Base-by-base conservation (phyloP, 805 yeast genomes). In the Yarrowia porcina region DNA sequence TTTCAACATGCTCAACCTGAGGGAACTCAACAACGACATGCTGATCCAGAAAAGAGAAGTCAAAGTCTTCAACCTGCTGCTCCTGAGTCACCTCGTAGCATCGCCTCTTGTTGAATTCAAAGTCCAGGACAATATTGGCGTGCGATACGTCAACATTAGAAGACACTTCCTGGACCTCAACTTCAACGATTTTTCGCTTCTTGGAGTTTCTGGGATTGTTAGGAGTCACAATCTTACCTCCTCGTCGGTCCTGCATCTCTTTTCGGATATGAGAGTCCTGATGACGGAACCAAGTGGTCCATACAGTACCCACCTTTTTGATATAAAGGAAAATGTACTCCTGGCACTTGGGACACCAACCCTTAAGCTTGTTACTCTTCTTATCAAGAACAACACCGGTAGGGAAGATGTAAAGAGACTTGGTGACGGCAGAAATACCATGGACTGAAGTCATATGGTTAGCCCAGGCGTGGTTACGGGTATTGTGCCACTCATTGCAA, bases 201-300 rank as follows among this genome's bases (percentile, higher is more conserved):
- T 27, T 35, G 32, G 60, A 52, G 45, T 52, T 52, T 12, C 60
- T n/a, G 13, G 25, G 42, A 18, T 52, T 52, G 45, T 35, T 38
- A n/a, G 60, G 60, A 5, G 60, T 52, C 13, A 11, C 9, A 12
- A 52, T 52, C 45, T 52, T 52, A 18, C 60, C 60, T 36, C 60
- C 60, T 9, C 60, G 60, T 5, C 60, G 45, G 25, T 52, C 45
- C 45, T 52, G 60, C 45, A 38, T 41, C 23, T 56, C 49, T n/a
- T 56, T 39, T n/a, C 61, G 49, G 5, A 56, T 30, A 12, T 56
- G 61, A 9, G 30, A 23, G 21, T 56, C 61, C 39, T 56, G 61
- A 8, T 56, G 61, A 4, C 61, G 49, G 49, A 56, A 56, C 61
- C 61, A 56, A 4, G 61, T 39, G 21, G 47, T 56, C 61, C 61